Evolutionary conservation across 192 early-diverging fungal genomes (phyloP).

Genomic region (Coemansia sp.): DNA sequence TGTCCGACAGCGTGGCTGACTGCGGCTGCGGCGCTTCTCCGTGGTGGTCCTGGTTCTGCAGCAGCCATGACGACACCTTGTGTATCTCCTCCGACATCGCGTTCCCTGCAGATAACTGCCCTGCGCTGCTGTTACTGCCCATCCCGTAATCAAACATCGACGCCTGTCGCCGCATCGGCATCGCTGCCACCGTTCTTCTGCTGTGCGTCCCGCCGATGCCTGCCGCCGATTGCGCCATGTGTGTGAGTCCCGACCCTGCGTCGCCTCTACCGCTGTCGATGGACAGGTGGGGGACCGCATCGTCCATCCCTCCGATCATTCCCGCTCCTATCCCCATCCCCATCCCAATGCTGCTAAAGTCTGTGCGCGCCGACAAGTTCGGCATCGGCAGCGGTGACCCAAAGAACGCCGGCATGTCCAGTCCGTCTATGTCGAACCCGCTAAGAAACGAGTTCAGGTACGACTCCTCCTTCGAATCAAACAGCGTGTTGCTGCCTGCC

Average conservation of each 20-base stretch:
- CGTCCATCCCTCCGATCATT: slow-evolving; percentile 52
- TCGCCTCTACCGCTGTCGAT: slow-evolving; percentile 31
- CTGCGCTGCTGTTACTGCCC: slow-evolving; percentile 39
- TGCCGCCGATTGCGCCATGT: slow-evolving; percentile 3
- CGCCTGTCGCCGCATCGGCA: slow-evolving; percentile 23
- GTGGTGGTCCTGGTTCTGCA: slow-evolving; percentile 44
- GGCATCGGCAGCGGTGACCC: slow-evolving; percentile 41
- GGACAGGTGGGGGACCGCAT: slow-evolving; percentile 49
- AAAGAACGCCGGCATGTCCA: slow-evolving; percentile 33
- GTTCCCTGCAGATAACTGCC: slow-evolving; percentile 44
- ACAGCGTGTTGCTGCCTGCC: slow-evolving; percentile 24
- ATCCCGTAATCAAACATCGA: slow-evolving; percentile 47
- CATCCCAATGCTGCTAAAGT: slow-evolving; percentile 42
- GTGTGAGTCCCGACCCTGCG: slow-evolving; percentile 18
- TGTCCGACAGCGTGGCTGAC: not conserved
- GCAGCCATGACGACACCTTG: slow-evolving; percentile 51
- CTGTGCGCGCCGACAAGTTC: slow-evolving; percentile 34
- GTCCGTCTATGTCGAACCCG: slow-evolving; percentile 48
- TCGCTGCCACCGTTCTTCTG: not conserved
- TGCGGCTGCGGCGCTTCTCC: slow-evolving; percentile 1
- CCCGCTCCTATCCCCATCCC: slow-evolving; percentile 53
- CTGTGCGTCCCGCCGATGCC: not conserved
- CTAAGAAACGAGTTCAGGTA: slow-evolving; percentile 52
- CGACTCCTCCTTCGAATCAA: slow-evolving; percentile 49
- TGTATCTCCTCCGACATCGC: slow-evolving; percentile 51